Evolutionary conservation across 2,329 filamentous ascomycete species (phyloP).

Genomic region (Emergomyces pasteurianus): DNA sequence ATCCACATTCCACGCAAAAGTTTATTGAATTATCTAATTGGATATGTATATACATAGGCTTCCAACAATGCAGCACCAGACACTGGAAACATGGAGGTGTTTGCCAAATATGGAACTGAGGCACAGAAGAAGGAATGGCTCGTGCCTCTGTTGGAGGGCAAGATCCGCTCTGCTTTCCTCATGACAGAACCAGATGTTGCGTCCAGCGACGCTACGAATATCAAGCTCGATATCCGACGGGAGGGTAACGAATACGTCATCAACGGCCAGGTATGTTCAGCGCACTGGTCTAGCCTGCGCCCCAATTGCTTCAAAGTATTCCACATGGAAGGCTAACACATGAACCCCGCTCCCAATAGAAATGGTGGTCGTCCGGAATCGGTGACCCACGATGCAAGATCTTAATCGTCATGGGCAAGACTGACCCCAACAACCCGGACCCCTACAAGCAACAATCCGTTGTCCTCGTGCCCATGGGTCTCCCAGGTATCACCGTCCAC

Average conservation of each 20-base stretch:
- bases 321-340: conserved; percentile 11
- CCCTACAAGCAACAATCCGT: conserved; percentile 88
- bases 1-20: background rate
- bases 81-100: conserved; percentile 90
- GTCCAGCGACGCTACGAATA: conserved; percentile 86
- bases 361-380: conserved; percentile 98
- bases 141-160: conserved; percentile 64
- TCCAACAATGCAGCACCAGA: conserved; percentile 85
- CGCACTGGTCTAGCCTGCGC: background rate
- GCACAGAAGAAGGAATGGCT: conserved; percentile 79
- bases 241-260: conserved; percentile 85
- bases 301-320: background rate
- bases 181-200: conserved; percentile 91
- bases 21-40: background rate
- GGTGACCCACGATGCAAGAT: conserved; percentile 85
- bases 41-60: conserved; percentile 34
- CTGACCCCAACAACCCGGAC: conserved; percentile 60
- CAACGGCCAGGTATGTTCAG: conserved; percentile 60
- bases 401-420: conserved; percentile 96
- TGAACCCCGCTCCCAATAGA: conserved; percentile 38
- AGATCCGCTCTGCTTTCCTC: conserved; percentile 80
- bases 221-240: conserved; percentile 66
- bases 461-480: conserved; percentile 68
- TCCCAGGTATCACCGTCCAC: conserved; percentile 80
- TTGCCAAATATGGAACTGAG: conserved; percentile 82